Evolutionary conservation across 2,329 filamentous ascomycete species (phyloP).

Genomic region (Taxawa tesnikishii): DNA sequence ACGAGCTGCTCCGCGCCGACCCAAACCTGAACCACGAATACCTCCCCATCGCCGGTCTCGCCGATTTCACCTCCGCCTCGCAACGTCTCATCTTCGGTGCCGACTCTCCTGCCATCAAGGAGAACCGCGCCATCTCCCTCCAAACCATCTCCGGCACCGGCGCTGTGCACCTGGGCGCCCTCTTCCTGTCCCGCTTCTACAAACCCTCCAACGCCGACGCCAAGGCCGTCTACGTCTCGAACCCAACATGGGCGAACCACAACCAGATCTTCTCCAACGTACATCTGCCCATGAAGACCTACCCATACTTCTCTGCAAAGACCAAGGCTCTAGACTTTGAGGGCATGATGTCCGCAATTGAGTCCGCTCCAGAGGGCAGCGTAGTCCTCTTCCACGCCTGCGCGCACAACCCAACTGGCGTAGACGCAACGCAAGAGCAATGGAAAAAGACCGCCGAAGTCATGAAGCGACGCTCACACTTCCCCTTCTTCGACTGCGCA

Average conservation of each 20-base stretch:
- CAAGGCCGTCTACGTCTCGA: constrained; percentile 72
- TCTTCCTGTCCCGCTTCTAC: constrained; percentile 93
- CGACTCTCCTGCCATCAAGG: constrained; percentile 67
- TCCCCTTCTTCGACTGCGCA: constrained; percentile 96
- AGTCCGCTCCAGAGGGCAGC: constrained; percentile 50
- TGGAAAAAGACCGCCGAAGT: constrained; percentile 81
- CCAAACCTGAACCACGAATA: constrained; percentile 96
- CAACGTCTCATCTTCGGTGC: constrained; percentile 78
- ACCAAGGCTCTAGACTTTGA: constrained; percentile 88
- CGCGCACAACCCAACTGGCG: constrained; percentile 95
- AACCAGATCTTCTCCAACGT: constrained; percentile 97
- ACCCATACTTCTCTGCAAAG: constrained; percentile 86
- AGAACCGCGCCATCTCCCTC: constrained; percentile 69
- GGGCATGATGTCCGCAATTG: constrained; percentile 79
- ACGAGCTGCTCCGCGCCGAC: constrained; percentile 77
- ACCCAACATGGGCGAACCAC: constrained; percentile 97
- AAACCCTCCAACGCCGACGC: constrained; percentile 46
- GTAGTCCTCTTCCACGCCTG: constrained; percentile 39
- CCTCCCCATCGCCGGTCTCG: constrained; percentile 83
- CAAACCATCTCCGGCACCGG: constrained; percentile 98
- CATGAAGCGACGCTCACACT: constrained; percentile 67
- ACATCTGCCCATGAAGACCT: constrained; percentile 60
- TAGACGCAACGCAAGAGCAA: constrained; percentile 86
- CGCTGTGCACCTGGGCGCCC: constrained; percentile 81
- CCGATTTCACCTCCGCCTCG: constrained; percentile 76